Base-by-base conservation (phyloP, 2,329 filamentous ascomycete genomes). In the Chaetomium sp. region DNA sequence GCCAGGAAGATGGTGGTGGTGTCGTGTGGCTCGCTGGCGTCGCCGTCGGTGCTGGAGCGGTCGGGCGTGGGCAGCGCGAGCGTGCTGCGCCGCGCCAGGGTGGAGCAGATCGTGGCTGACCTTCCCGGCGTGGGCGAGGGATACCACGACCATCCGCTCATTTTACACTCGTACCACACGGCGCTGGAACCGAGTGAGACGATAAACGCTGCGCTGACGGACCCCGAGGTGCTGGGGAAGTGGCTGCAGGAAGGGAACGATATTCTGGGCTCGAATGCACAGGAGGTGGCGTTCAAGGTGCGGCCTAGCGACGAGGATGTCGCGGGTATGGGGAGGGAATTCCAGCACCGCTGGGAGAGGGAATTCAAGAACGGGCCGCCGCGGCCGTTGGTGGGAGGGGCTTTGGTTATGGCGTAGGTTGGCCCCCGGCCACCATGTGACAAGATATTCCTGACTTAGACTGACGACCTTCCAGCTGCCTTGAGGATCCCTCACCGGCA, bases 141-240 rank as follows among this genome's bases (percentile, higher is more conserved):
- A 40, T 79, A 81, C 57, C 75, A 81, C 61, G 80, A 83, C 57
- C 79, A 84, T 55, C 73, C 84, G 43, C 67, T 85, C 1, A 58
- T 79, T 0, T 62, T 79, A 0, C 80, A 78, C 55, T 71, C 78
- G 0, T 85, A 83, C 66, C 73, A 70, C 45, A 74, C 74, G 3
- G 72, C 47, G 2, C 63, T 74, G 0, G 42, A 65, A 2, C 62
- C 67, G 0, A 52, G 65, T 0, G 67, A 73, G 58, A 73, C 72
- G 0, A 58, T 83, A n/a, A 80, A 85, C 56, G 73, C 70, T 1
- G 70, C 84, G 6, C 64, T 79, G 0, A 73, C 73, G 34, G 78
- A 79, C 4, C 72, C 76, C 0, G 68, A 74, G 2, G 71, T 77
- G 35, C 71, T 76, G 4, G 65, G 70, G 2, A 69, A 75, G 47